Evolutionary conservation across 2,329 filamentous ascomycete species (phyloP), one percentile per base, ranked within the genome.

Genomic region (Colletotrichum karsti): DNA sequence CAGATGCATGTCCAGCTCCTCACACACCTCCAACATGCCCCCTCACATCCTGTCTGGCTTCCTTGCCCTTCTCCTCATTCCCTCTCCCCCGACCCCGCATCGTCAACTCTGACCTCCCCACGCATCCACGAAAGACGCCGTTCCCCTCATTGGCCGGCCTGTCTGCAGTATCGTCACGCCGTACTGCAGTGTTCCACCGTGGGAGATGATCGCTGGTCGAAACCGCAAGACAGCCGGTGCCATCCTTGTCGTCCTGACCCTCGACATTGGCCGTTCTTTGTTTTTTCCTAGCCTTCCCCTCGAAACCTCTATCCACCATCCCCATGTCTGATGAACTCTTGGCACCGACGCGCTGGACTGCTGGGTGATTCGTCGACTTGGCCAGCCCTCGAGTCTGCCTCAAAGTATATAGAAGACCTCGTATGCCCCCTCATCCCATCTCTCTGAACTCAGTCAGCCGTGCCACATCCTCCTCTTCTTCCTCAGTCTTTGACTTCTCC

Each of bases 251-350:
- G 33, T 41, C 37, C 51, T 50, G 61, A 22, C 42, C 35, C 44
- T 65, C 26, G 30, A 61, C 26, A 46, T 33, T 53, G 50, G 20
- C 18, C 35, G 18, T 46, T n/a, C 22, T 39, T 26, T 58, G 33
- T 39, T 28, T 57, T 51, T 30, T 26, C 15, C 42, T n/a, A 28
- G 9, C 53, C 22, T 39, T 67, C 30, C 30, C 42, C 56, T 50
- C 30, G 64, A 67, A 67, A 54, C 46, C 37, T 35, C 39, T 57
- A 39, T 67, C 65, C 54, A 59, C 64, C 41, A 26, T n/a, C 44
- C 61, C 60, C 60, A 59, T 59, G 65, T 37, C 28, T 41, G 53
- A 39, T 54, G 37, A 65, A 65, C 60, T 68, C 65, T 68, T 68
- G 65, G 65, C 65, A 35, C 60, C 65, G 65, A 65, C 28, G 22